Evolutionary conservation across 2,329 filamentous ascomycete genomes (phyloP), one percentile per base, ranked within the genome.

Genomic region (Colletotrichum cuscutae): DNA sequence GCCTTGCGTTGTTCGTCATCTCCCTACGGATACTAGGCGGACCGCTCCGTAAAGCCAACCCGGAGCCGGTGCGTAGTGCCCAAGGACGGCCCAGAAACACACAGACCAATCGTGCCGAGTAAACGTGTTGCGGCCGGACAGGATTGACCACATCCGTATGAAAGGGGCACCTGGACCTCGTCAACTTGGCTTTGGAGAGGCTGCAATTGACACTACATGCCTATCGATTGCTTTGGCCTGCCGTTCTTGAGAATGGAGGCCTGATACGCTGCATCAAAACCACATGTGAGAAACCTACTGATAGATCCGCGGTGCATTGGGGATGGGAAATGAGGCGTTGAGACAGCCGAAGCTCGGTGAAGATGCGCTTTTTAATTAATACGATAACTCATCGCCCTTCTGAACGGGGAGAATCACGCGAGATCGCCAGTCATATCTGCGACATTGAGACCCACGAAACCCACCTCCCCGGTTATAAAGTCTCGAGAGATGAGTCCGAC

Each of bases 31-130:
- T 22, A n/a, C 46, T 28, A 15, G 30, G 70, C 66, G 70, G 70
- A 58, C 70, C 70, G 70, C 66, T 60, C 70, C 70, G 70, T 35
- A 46, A 61, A 49, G 32, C 66, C 66, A 54, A 49, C 30, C 60
- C 70, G 60, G 70, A 35, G 59, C 66, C 70, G 70, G 66, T 49
- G 60, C 60, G 22, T 13, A 11, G 42, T 65, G n/a, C 32, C 32
- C 22, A 11, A 56, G 22, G 26, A 30, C 58, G 19, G 52, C 19
- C 30, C 67, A 59, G 66, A 46, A 32, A 56, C 22, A 70, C 70
- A 72, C 70, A 69, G 70, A 65, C 70, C 70, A 72, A 22, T 37
- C 13, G 11, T 52, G 60, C 66, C 61, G 66, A 32, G 22, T 13
- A 32, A 63, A 63, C 46, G 24, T 12, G 37, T 12, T 7, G 26